phyloP scores from a whole-genome alignment of 495 filamentous ascomycete genomes.

The Lophiostoma macrostomum region DNA sequence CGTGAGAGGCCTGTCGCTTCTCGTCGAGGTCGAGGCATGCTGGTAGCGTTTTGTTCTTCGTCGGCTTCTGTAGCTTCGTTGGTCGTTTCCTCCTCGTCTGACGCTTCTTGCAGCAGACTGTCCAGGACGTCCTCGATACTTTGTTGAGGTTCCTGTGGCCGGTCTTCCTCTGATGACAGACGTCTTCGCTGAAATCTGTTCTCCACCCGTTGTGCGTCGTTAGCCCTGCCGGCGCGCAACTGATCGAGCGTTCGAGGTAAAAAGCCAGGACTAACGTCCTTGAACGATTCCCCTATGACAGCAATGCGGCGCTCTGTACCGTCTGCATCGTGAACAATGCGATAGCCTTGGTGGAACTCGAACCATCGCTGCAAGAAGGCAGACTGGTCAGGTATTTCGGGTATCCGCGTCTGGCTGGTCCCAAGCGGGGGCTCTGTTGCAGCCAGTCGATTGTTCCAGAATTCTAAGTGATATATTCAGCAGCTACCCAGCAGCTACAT shows the following conservation, averaged over 20 bases:
- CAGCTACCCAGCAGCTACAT: background rate
- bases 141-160: slow-evolving; percentile 11
- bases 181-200: slow-evolving; percentile 13
- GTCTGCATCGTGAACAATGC: slow-evolving; percentile 37
- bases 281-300: slow-evolving; percentile 43
- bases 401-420: slow-evolving; percentile 39
- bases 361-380: slow-evolving; percentile 45
- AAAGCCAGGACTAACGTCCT: slow-evolving; percentile 43
- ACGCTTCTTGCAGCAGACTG: slow-evolving; percentile 35
- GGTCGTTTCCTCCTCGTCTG: slow-evolving; percentile 15
- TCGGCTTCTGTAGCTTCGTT: background rate
- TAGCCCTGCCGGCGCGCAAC: slow-evolving; percentile 29
- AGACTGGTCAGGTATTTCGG: slow-evolving; percentile 42
- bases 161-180: slow-evolving; percentile 12
- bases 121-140: slow-evolving; percentile 40
- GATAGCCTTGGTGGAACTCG: slow-evolving; percentile 45
- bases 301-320: slow-evolving; percentile 41
- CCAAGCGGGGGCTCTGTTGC: slow-evolving; percentile 34
- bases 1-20: background rate
- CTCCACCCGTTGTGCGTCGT: slow-evolving; percentile 13
- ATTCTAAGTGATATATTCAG: slow-evolving; percentile 37
- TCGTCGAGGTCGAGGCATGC: slow-evolving; percentile 1
- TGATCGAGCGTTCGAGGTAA: slow-evolving; percentile 43
- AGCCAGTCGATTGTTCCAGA: slow-evolving; percentile 44
- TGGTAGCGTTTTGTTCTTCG: background rate